Evolutionary conservation across 1,139 yeast genomes (phyloP).

Genomic region (Candida glucosophila): DNA sequence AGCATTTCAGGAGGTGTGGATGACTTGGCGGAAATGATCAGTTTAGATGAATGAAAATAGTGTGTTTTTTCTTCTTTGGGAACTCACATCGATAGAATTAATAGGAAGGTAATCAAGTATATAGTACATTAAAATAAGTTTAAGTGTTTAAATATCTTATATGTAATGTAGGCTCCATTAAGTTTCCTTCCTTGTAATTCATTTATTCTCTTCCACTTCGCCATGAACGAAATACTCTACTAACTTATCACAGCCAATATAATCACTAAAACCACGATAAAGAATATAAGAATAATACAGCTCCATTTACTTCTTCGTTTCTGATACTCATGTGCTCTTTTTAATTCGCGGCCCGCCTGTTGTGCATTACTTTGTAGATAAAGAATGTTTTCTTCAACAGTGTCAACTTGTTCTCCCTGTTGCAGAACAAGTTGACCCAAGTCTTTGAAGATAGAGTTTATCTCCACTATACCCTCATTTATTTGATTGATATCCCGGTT

Average conservation of each 20-base stretch:
- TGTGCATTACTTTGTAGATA: conserved; percentile 60
- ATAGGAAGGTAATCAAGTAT: background rate
- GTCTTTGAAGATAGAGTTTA: conserved; percentile 77
- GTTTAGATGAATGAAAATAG: no score
- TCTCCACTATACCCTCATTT: conserved; percentile 71
- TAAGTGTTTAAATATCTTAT: no score
- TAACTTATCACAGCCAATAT: conserved; percentile 32
- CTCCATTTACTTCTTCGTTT: conserved; percentile 65
- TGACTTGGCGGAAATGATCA: no score
- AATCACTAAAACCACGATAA: conserved; percentile 28
- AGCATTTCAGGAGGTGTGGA: no score
- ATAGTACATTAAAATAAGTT: background rate
- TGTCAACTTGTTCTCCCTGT: conserved; percentile 79
- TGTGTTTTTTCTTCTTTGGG: no score
- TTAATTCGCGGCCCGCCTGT: conserved; percentile 61
- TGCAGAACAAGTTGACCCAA: conserved; percentile 68
- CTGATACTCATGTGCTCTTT: conserved; percentile 71
- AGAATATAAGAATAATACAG: conserved; percentile 48
- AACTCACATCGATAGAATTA: background rate
- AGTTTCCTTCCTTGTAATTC: background rate
- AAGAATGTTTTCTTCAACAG: conserved; percentile 71
- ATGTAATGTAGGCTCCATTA: no score
- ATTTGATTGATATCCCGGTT: conserved; percentile 66
- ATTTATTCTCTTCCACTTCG: no score
- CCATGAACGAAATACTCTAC: background rate